phyloP scores from a whole-genome alignment of 495 filamentous ascomycete genomes.

The Lasiosphaeria hispida region DNA sequence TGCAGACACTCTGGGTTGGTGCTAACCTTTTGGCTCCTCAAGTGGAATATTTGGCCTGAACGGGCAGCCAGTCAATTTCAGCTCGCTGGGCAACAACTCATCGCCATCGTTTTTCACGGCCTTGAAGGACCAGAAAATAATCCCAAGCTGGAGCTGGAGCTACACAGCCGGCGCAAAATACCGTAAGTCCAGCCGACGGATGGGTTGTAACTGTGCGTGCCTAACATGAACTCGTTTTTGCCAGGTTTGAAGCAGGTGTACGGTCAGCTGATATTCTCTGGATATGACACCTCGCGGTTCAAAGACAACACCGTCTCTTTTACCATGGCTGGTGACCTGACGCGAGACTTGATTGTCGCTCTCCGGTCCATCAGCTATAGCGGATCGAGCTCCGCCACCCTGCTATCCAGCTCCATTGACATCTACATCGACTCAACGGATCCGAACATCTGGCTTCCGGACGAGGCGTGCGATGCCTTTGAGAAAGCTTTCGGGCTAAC shows the following conservation, averaged over 20 bases:
- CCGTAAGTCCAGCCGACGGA: conserved; percentile 26
- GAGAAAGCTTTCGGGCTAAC: conserved; percentile 51
- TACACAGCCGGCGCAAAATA: conserved; percentile 59
- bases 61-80: conserved; percentile 49
- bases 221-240: not conserved
- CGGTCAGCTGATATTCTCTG: conserved; percentile 56
- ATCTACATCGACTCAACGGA: conserved; percentile 54
- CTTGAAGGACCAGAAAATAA: conserved; percentile 43
- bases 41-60: conserved; percentile 54
- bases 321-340: conserved; percentile 46
- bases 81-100: conserved; percentile 38
- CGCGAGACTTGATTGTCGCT: conserved; percentile 49
- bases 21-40: too few relatives aligned
- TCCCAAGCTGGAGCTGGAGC: conserved; percentile 52
- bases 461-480: conserved; percentile 51
- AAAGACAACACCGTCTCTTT: conserved; percentile 48
- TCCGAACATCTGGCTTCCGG: conserved; percentile 55
- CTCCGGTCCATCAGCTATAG: conserved; percentile 47
- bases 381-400: conserved; percentile 26
- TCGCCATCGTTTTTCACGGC: conserved; percentile 49
- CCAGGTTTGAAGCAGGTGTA: conserved; percentile 48
- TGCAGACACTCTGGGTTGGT: too few relatives aligned
- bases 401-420: conserved; percentile 35
- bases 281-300: conserved; percentile 54
- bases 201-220: not conserved